phyloP scores from a whole-genome alignment of 331 rosid species.

The Cydonia oblonga region DNA sequence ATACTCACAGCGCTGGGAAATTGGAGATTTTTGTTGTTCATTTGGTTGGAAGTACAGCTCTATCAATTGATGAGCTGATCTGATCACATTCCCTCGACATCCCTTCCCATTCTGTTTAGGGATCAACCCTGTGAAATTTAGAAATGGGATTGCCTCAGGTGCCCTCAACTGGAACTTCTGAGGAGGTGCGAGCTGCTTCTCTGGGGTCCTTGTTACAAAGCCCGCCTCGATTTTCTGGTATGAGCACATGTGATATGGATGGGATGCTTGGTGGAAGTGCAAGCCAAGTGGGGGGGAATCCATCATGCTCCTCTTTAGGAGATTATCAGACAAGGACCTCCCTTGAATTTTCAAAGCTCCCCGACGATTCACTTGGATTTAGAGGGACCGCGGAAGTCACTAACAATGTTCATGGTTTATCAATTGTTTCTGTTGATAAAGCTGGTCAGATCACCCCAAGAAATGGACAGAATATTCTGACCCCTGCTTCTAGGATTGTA shows the following conservation, averaged over 20 bases:
- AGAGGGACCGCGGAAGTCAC: conserved; percentile 44
- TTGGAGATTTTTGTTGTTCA: background rate
- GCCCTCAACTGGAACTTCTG: conserved; percentile 45
- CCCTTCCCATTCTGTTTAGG: background rate
- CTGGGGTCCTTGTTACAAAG: conserved; percentile 39
- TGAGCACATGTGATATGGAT: conserved; percentile 39
- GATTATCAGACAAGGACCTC: conserved; percentile 36
- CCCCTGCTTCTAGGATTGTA: conserved; percentile 74
- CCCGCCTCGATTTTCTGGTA: conserved; percentile 45
- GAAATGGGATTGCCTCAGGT: conserved; percentile 87
- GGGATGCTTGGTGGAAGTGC: conserved; percentile 27
- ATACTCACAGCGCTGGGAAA: conserved; percentile 3
- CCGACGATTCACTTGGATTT: conserved; percentile 25
- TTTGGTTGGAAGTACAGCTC: conserved; percentile 6
- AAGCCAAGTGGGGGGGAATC: conserved; percentile 25
- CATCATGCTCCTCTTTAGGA: conserved; percentile 41
- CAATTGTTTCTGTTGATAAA: conserved; percentile 39
- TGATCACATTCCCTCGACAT: background rate
- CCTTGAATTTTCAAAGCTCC: conserved; percentile 35
- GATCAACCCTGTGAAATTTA: conserved; percentile 6
- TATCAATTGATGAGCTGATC: background rate
- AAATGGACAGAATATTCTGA: conserved; percentile 36
- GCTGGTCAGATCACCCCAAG: conserved; percentile 19
- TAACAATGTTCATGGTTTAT: conserved; percentile 49
- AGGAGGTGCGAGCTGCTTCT: conserved; percentile 31